A percentile compares a stretch with the other conserved stretches of the same genome.
Evolutionary conservation across 306 rosid genomes (phyloP).

Genomic region (Cajanus cajan): DNA sequence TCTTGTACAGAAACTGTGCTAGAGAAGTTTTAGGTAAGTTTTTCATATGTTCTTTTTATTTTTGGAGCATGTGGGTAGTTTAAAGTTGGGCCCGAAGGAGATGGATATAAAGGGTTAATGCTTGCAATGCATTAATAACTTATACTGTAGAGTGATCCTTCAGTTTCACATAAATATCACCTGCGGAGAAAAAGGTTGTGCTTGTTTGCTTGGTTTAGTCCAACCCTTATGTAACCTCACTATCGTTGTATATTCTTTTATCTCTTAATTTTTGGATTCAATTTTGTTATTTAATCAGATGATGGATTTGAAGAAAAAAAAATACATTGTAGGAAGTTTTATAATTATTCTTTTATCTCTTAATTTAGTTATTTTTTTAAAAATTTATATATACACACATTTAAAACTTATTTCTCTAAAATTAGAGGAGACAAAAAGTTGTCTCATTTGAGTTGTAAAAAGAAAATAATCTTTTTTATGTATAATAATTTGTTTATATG

Average conservation of each 20-base stretch:
- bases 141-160: conserved; percentile 28
- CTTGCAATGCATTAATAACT: neutral
- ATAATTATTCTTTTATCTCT: too few species aligned
- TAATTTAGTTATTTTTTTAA: neutral
- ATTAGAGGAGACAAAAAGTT: neutral
- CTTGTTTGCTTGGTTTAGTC: conserved; percentile 1
- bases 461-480: neutral
- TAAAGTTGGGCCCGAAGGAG: too few species aligned
- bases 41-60: too few species aligned
- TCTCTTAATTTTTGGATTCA: too few species aligned
- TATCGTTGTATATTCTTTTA: neutral
- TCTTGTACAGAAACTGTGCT: too few species aligned
- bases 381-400: neutral
- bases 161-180: too few species aligned
- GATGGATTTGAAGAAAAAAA: too few species aligned
- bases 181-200: conserved; percentile 11
- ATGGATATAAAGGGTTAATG: too few species aligned
- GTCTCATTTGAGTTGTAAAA: neutral
- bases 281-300: neutral
- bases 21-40: too few species aligned
- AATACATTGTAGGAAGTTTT: too few species aligned
- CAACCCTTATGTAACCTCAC: conserved; percentile 12
- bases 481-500: neutral
- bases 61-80: too few species aligned
- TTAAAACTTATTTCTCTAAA: neutral